Evolutionary conservation across 1,139 yeast genomes (phyloP), one percentile per base, ranked within the genome.

Genomic region (Komagataea norvegica): DNA sequence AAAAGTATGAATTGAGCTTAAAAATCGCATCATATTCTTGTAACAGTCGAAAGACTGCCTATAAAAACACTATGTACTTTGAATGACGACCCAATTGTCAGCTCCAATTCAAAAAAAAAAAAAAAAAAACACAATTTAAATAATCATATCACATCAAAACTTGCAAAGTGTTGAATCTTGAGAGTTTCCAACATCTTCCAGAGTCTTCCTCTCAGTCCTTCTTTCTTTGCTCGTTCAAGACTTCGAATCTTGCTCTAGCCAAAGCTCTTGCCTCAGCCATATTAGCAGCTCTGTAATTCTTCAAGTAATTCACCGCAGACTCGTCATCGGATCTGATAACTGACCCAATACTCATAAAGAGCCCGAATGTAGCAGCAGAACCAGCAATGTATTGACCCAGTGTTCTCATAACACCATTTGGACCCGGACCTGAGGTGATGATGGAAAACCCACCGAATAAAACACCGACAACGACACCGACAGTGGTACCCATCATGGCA

Each of bases 331-430:
- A 84, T 67, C 97, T 79, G 50, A 89, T 89, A 22, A 89, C 93
- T 11, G 93, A 81, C 26, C 96, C 96, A 53, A 88, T 82, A 32
- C 95, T 84, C 97, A 91, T 89, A 61, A 91, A 88, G 56, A 89
- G 74, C 20, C 96, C 96, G 62, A 93, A 91, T 11, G 96, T 91
- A 35, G 94, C 96, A 11, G 95, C 96, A 6, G 96, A 87, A 38
- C 97, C 97, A 61, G 86, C 80, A 65, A 93, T 89, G 64, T 88
- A 91, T 65, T 89, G 95, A 38, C 98, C 98, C 56, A 93, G 68
- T 6, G 96, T 89, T 67, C 96, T 81, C 80, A 91, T 83, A 44
- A 87, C 87, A 40, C 99, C 99, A 56, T 87, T 85, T 37, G 98
- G 97, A n/a, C 98, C 99, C 14, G 96, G 89, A 13, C 99, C 99